Evolutionary conservation across 2,329 filamentous ascomycete species (phyloP).

Genomic region (Colletotrichum nymphaeae): DNA sequence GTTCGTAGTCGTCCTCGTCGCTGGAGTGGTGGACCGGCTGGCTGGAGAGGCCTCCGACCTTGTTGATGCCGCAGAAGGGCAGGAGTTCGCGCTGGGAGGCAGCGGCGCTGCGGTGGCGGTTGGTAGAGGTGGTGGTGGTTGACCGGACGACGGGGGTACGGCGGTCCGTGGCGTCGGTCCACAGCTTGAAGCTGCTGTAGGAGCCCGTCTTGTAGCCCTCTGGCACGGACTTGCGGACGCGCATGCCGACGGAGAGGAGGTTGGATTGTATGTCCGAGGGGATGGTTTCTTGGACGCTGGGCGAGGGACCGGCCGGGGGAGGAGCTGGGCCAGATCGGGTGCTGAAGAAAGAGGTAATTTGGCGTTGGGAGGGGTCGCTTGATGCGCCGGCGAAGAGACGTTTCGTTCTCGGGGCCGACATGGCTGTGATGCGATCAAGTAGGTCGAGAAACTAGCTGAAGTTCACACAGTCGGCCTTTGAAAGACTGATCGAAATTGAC

Average conservation of each 20-base stretch:
- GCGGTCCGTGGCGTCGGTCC: conserved; percentile 49
- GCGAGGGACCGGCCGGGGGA: conserved; percentile 35
- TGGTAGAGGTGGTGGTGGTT: conserved; percentile 33
- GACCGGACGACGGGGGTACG: conserved; percentile 26
- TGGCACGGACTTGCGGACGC: conserved; percentile 89
- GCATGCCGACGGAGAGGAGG: conserved; percentile 93
- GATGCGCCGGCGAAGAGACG: conserved; percentile 71
- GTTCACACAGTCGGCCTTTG: neutral
- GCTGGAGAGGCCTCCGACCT: conserved; percentile 74
- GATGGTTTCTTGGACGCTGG: conserved; percentile 58
- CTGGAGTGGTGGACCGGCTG: conserved; percentile 59
- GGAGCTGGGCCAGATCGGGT: conserved; percentile 26
- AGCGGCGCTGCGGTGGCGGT: conserved; percentile 43
- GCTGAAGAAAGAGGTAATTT: conserved; percentile 74
- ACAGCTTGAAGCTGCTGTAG: conserved; percentile 63
- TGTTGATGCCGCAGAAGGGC: conserved; percentile 85
- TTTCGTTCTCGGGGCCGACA: conserved; percentile 68
- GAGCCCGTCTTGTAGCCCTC: conserved; percentile 90
- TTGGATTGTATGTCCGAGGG: conserved; percentile 79
- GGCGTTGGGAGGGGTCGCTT: conserved; percentile 68
- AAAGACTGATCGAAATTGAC: neutral
- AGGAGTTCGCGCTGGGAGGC: conserved; percentile 69
- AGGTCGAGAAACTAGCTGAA: conserved; percentile 10
- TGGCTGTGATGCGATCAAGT: conserved; percentile 41
- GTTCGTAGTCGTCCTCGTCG: conserved; percentile 40